Evolutionary conservation across 1,284 basidiomycete species (phyloP), one percentile per base, ranked within the genome.

Genomic region (Moesziomyces parantarcticus): DNA sequence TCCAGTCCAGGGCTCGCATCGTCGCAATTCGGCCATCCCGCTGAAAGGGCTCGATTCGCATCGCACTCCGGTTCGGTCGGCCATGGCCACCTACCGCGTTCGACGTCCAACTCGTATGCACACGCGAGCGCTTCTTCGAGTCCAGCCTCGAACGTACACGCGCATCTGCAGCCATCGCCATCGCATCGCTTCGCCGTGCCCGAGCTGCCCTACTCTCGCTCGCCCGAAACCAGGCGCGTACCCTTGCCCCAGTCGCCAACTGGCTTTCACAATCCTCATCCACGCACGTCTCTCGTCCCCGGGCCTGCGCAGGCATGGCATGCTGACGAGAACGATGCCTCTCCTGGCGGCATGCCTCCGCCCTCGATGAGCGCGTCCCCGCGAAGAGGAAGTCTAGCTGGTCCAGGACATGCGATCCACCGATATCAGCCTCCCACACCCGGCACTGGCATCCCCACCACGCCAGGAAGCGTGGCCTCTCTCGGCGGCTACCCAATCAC

Each of bases 171-270:
- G 25, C 62, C 72, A 5, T 75, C 72, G 22, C 72, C 72, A 3
- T 70, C 72, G 5, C 72, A 70, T 49, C 67, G 60, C 16, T 75
- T 70, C 34, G 72, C 67, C 6, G 63, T 75, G 9, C 72, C 72
- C 3, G 67, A 70, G 14, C 41, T 68, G 8, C 71, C 71, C 2
- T 56, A 48, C 22, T 25, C 56, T 34, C 57, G 72, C 16, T 75
- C 72, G 36, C 72, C 72, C 0, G 72, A 75, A 44, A 36, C 18
- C 20, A 56, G 63, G 26, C 54, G 63, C 16, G 52, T 58, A 2
- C 66, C 72, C 9, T 20, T 75, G 51, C 72, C 72, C 3, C 56
- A 45, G 5, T 75, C 72, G 11, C 72, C 72, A 0, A 52, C 46
- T 2, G 57, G 56, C 1, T 41, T 34, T 3, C 57, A 57, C 48